Evolutionary conservation across 1,139 yeast species (phyloP), one percentile per base, ranked within the genome.

Genomic region (Geotrichum siamense): DNA sequence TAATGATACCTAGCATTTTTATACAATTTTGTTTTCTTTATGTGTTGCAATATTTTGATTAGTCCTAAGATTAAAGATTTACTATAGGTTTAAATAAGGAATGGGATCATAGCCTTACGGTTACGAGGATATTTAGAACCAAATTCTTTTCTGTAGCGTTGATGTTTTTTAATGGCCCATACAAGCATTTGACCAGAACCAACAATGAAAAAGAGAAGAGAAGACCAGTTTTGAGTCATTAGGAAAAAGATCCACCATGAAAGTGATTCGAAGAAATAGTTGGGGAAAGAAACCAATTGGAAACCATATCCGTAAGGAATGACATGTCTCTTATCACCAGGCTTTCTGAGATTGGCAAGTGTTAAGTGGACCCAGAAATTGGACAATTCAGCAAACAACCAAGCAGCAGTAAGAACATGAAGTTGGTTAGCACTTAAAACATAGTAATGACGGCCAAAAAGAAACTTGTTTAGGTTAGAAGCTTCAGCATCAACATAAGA

Each of bases 221-320:
- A 74, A 26, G 89, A 72, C 78, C 91, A 72, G 63, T 87, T 86
- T 48, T 89, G 85, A 44, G 80, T 78, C 56, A 86, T 67, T 13
- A 85, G 50, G 12, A 89, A 75, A 55, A 80, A 76, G 25, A 74
- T 68, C 1, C 81, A 60, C 94, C 96, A 89, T 2, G 79, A 70
- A 56, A 82, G 66, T 38, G 77, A 69, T 68, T 91, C 98, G 63
- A 87, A 91, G 53, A 86, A 82, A 65, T 91, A 91, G 67, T 91
- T 91, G 54, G 98, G 98, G 51, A 64, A 65, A 12, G 72, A 67
- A n/a, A 70, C 69, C 43, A 56, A 52, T 46, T 57, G 55, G 54
- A 71, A 70, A 5, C 73, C 74, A 47, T 71, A 75, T 15, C 80
- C 80, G 38, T 61, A 57, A 9, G 80, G 80, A 48, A 75, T 74